Percentiles rank a stretch among this genome's conserved stretches.
Evolutionary conservation across 2,329 filamentous ascomycete genomes (phyloP).

Genomic region (Rutstroemia sp.): DNA sequence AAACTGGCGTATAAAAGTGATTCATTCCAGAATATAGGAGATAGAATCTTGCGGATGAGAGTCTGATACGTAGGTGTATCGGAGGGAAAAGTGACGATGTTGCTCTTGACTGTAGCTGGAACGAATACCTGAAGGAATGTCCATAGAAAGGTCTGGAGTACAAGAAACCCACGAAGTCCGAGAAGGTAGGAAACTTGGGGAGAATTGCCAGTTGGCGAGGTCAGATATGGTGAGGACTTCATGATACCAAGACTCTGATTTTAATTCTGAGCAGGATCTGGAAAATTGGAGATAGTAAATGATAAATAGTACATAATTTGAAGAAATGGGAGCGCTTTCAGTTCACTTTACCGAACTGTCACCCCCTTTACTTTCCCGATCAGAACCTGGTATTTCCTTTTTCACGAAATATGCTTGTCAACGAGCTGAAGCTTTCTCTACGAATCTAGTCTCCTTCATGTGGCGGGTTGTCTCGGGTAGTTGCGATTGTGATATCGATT

Average conservation of each 20-base stretch:
- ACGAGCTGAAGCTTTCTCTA: too few species aligned
- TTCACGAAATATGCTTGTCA: too few species aligned
- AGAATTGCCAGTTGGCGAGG: neutral
- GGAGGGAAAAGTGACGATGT: slow-evolving; percentile 23
- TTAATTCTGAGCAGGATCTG: too few species aligned
- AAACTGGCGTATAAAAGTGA: slow-evolving; percentile 38
- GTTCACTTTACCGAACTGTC: too few species aligned
- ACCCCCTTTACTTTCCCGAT: too few species aligned
- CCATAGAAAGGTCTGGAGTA: slow-evolving; percentile 36
- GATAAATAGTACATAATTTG: too few species aligned
- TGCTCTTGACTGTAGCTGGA: slow-evolving; percentile 31
- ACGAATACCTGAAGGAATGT: slow-evolving; percentile 39
- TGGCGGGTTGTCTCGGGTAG: too few species aligned
- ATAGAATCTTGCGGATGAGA: slow-evolving; percentile 37
- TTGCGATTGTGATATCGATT: too few species aligned
- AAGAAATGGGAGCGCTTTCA: too few species aligned
- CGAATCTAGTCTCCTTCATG: too few species aligned
- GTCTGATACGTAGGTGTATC: slow-evolving; percentile 34
- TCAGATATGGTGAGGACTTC: neutral
- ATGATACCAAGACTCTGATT: neutral
- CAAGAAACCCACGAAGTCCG: neutral
- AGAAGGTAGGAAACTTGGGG: slow-evolving; percentile 1
- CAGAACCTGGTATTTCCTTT: too few species aligned
- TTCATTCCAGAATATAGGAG: slow-evolving; percentile 37
- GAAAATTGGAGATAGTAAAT: too few species aligned